phyloP scores from a whole-genome alignment of 2,329 filamentous ascomycete species.

The Botrytis sinoallii region DNA sequence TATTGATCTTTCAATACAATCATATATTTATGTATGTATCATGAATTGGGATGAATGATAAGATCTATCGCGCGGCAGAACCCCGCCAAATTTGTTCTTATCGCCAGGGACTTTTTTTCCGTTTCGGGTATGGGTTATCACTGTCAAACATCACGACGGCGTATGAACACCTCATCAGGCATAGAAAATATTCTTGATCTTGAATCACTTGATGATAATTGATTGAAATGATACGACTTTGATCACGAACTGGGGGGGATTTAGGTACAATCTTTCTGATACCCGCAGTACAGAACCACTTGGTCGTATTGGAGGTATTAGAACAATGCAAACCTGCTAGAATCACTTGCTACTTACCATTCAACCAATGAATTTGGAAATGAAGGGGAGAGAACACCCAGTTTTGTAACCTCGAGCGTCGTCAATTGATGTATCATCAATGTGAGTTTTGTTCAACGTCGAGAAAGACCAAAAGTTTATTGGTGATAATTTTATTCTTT shows the following conservation, averaged over 20 bases:
- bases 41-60: neutral
- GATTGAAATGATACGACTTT: neutral
- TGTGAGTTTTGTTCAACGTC: neutral
- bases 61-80: constrained; percentile 20
- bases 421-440: neutral
- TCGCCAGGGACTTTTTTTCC: constrained; percentile 33
- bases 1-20: neutral
- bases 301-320: neutral
- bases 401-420: neutral
- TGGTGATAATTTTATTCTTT: neutral
- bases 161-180: constrained; percentile 28
- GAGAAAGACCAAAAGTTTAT: neutral
- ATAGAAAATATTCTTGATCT: constrained; percentile 8
- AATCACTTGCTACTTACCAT: neutral
- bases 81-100: constrained; percentile 27
- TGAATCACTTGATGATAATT: neutral
- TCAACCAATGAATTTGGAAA: neutral
- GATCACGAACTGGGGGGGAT: neutral
- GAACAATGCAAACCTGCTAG: neutral
- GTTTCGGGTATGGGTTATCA: constrained; percentile 28
- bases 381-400: neutral
- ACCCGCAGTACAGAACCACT: neutral
- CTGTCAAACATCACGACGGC: constrained; percentile 3
- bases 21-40: neutral
- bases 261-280: neutral